A percentile compares a stretch with the other conserved stretches of the same genome.
phyloP scores from a whole-genome alignment of 1,284 basidiomycete species.

The Ceratobasidium sp. region DNA sequence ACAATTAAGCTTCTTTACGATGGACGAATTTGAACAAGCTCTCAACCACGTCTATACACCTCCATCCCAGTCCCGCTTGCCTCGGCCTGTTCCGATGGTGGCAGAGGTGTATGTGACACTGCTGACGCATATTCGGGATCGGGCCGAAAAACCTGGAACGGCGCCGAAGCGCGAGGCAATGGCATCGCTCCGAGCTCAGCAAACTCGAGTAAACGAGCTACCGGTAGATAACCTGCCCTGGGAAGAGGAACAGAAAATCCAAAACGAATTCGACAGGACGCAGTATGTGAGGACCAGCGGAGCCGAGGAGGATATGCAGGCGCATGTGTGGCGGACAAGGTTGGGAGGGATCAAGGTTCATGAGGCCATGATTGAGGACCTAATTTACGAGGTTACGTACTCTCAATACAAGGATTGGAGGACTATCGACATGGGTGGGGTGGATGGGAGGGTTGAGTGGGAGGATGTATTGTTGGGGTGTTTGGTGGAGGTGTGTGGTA shows the following conservation, averaged over 20 bases:
- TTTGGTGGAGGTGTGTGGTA: slow-evolving; percentile 81
- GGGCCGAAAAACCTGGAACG: slow-evolving; percentile 53
- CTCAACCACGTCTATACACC: slow-evolving; percentile 70
- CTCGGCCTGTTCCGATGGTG: slow-evolving; percentile 81
- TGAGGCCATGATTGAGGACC: slow-evolving; percentile 60
- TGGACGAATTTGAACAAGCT: slow-evolving; percentile 94
- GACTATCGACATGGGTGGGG: slow-evolving; percentile 71
- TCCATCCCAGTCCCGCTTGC: slow-evolving; percentile 60
- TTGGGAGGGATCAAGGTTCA: slow-evolving; percentile 55
- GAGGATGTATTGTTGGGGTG: slow-evolving; percentile 88
- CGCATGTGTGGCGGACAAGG: slow-evolving; percentile 59
- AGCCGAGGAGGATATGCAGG: slow-evolving; percentile 60
- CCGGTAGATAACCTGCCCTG: background rate
- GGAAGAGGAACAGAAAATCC: background rate
- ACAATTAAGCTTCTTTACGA: slow-evolving; percentile 87
- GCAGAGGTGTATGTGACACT: slow-evolving; percentile 91
- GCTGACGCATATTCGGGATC: slow-evolving; percentile 48
- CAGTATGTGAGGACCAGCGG: slow-evolving; percentile 50
- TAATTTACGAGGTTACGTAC: slow-evolving; percentile 73
- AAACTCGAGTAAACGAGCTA: background rate
- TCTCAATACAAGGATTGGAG: slow-evolving; percentile 86
- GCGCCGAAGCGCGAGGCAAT: background rate
- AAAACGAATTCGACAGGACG: slow-evolving; percentile 31
- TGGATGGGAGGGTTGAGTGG: slow-evolving; percentile 64
- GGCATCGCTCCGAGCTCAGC: background rate